Evolutionary conservation across 2,329 filamentous ascomycete genomes (phyloP), one percentile per base, ranked within the genome.

Genomic region (Curvularia sp.): DNA sequence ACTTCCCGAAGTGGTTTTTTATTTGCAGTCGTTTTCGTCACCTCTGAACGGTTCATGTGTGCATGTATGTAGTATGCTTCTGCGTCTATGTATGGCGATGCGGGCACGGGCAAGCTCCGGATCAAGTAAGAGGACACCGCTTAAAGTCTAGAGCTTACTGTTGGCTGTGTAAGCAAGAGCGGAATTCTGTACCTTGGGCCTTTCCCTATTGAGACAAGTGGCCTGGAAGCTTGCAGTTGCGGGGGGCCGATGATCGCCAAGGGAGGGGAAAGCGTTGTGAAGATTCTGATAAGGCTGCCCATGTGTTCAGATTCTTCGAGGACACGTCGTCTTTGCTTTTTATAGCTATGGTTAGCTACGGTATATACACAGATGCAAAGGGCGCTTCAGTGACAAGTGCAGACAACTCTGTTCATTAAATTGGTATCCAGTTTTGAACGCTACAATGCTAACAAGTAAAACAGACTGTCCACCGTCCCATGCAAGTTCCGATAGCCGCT

Each of bases 401-500:
- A 47, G 9, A 42, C 6, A 41, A 28, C 23, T 41, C 43, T 49
- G 49, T 51, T 45, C 15, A 54, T 58, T 58, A 65, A 50, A 56
- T 56, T 57, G 48, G 30, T 62, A 56, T 46, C 34, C 38, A 41
- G 36, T 39, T 43, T 5, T 57, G 27, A 62, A 63, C 62, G 67
- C 67, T 64, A 57, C 34, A 58, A 61, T 63, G 60, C 64, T 68
- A 48, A 57, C 53, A 64, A 34, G 51, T 19, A 7, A 34, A 58
- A 56, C 27, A 57, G 49, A 48, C 51, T 42, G 51, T 59, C 54
- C 28, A 49, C 64, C 57, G 39, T 57, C 60, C 57, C 25, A 56
- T 56, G 45, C 46, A 59, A 53, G 62, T 63, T 58, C 61, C 55
- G 23, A 57, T 60, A 59, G 42, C 41, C 48, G 56, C 55, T 60